These are phyloP conservation scores for Lactarius deliciosus DNA, from an alignment of 768 basidiomycete species.

Conservation along the genomic window DNA sequence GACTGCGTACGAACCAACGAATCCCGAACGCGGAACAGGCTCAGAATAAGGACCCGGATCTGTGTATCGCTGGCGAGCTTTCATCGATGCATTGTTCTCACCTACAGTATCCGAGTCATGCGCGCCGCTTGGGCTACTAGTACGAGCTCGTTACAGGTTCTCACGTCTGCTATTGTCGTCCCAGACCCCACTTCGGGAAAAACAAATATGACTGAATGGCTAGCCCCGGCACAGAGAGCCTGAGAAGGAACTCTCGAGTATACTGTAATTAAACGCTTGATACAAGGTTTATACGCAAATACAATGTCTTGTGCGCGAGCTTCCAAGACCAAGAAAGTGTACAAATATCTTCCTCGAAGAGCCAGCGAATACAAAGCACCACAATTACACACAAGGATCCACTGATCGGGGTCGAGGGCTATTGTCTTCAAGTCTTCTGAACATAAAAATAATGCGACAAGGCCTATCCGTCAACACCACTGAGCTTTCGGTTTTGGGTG, in stretches of 20 bases:
- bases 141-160: not conserved
- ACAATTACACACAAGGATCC: not conserved
- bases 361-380: constrained; percentile 2
- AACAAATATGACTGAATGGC: not conserved
- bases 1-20: too few relatives aligned
- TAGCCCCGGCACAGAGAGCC: not conserved
- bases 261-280: not conserved
- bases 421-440: not conserved
- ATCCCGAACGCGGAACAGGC: too few relatives aligned
- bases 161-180: not conserved
- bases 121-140: not conserved
- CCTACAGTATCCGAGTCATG: not conserved
- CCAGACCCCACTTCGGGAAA: not conserved
- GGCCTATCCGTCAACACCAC: constrained; percentile 3
- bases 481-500: not conserved
- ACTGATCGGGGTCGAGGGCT: not conserved
- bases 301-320: not conserved
- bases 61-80: too few relatives aligned
- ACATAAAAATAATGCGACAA: not conserved
- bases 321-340: not conserved
- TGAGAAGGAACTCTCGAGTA: not conserved
- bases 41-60: too few relatives aligned
- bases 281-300: not conserved
- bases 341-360: not conserved
- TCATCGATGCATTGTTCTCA: too few relatives aligned